Base-by-base conservation (phyloP, 2,329 filamentous ascomycete genomes). In the Colletotrichum eremochloae region DNA sequence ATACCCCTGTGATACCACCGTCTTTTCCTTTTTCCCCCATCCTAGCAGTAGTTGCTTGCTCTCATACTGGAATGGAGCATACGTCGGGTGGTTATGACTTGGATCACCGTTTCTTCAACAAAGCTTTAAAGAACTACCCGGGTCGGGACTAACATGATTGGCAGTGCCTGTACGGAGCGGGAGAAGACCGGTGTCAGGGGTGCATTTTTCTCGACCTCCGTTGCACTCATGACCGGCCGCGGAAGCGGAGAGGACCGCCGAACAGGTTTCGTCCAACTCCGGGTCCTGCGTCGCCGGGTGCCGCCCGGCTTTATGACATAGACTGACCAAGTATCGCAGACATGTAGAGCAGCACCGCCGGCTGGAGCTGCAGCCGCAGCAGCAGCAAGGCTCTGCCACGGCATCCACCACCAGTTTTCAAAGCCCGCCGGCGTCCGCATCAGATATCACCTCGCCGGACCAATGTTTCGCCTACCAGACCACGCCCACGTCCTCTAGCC, bases 171-270 rank as follows among this genome's bases (percentile, higher is more conserved):
- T 75, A 75, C 57, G 58, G 55, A 24, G 44, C 69, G 18, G 65
- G 56, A 18, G 63, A 72, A 7, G 62, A 29, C 18, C 67, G 56
- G 9, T 79, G 77, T 57, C 63, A 74, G 36, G 76, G 75, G 4
- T 80, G 79, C 67, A 46, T 61, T 11, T 75, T 75, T 38, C 73
- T 79, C 29, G 68, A 76, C 36, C 72, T 80, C 18, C 48, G 71
- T 24, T 80, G 79, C 74, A 80, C 77, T 1, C 75, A 75, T 36
- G 67, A 79, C 58, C 75, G 74, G 56, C 78, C 79, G 2, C 58
- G 78, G 56, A 75, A 76, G 67, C 75, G 72, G 64, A 74, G 79
- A 72, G 79, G 78, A 1, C 78, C 78, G 9, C 74, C 69, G 2
- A 79, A 78, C 61, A 74, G 73, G 77, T 78, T 67, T n/a, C 61